Percentiles rank a stretch among this genome's conserved stretches.
Evolutionary conservation across 345 rosid genomes (phyloP).

Genomic region (Camelina hispida): DNA sequence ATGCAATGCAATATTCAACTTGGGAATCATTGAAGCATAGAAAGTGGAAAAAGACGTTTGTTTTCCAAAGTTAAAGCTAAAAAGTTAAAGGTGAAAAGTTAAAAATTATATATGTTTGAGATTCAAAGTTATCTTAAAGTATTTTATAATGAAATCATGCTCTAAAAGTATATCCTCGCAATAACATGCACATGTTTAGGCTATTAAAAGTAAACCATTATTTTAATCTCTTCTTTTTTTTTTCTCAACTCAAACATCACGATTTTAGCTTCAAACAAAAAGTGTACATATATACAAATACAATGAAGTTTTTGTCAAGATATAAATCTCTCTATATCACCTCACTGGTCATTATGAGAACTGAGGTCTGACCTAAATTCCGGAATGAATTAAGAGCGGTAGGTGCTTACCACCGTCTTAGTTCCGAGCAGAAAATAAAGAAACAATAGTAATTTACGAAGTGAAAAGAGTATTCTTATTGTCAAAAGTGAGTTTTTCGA

Average conservation of each 20-base stretch:
- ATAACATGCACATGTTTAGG: constrained; percentile 26
- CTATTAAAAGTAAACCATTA: not conserved
- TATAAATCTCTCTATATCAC: not conserved
- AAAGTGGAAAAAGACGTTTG: constrained; percentile 38
- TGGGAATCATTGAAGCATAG: constrained; percentile 34
- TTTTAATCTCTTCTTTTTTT: not conserved
- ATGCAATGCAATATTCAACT: constrained; percentile 34
- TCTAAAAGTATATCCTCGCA: constrained; percentile 22
- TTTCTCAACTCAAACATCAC: not conserved
- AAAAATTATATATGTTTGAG: constrained; percentile 30
- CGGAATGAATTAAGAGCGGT: no score
- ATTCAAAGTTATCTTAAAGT: constrained; percentile 37
- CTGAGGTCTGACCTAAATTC: no score
- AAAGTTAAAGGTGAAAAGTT: constrained; percentile 23
- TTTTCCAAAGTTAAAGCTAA: constrained; percentile 25
- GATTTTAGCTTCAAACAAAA: not conserved
- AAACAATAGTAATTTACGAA: no score
- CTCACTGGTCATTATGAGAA: no score
- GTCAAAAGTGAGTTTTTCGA: no score
- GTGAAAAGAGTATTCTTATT: no score
- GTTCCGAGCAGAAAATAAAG: no score
- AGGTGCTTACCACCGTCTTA: no score
- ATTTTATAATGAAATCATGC: constrained; percentile 25
- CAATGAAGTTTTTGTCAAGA: not conserved
- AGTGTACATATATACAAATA: no score